phyloP scores from a whole-genome alignment of 257 asterid genomes.

The Solanum sejunctum region DNA sequence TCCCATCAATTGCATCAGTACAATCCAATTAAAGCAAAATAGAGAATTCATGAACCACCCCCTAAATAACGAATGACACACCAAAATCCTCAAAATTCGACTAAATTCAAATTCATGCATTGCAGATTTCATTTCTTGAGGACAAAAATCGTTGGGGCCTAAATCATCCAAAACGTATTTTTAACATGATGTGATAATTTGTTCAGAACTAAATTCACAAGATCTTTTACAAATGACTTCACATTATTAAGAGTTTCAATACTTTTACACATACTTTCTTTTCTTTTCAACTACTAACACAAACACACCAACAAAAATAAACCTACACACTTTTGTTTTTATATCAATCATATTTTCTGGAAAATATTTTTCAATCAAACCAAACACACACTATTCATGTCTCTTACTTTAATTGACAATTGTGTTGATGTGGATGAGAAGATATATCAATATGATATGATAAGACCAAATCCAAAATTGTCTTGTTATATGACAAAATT shows the following conservation, averaged over 20 bases:
- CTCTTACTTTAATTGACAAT: neutral
- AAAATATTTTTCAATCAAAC: neutral
- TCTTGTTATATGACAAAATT: neutral
- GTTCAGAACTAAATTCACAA: neutral
- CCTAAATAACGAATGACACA: too few species aligned
- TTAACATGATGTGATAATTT: neutral
- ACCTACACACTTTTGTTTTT: neutral
- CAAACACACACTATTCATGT: neutral
- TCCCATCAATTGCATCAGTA: too few species aligned
- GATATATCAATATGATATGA: neutral
- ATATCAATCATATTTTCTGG: neutral
- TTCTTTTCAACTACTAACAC: neutral
- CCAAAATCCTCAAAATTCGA: neutral
- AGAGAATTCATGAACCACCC: too few species aligned
- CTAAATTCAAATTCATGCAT: neutral
- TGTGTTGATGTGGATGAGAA: neutral
- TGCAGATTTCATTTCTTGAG: neutral
- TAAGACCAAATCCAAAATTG: neutral
- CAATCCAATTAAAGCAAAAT: too few species aligned
- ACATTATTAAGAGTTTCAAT: neutral
- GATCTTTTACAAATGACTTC: neutral
- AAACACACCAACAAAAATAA: neutral
- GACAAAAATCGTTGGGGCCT: fast-evolving
- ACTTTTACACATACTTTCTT: neutral
- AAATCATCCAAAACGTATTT: neutral